Evolutionary conservation across 257 asterid genomes (phyloP), one percentile per base, ranked within the genome.

Genomic region (Scutellaria baicalensis): DNA sequence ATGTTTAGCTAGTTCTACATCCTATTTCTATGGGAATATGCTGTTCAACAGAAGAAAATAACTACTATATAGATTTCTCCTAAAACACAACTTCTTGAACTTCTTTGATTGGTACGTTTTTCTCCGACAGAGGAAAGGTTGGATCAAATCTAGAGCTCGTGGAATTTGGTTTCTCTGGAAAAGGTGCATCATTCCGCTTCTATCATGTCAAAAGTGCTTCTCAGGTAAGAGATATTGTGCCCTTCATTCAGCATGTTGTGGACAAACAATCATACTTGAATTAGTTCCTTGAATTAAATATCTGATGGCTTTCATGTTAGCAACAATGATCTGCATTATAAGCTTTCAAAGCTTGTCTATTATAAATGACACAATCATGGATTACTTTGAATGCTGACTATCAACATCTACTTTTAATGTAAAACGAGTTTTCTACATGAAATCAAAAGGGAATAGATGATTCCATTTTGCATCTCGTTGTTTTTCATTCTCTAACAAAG

Each of bases 191-290:
- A 20, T 86, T 72, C 49, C 74, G 84, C 79, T 90, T 85, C 83
- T 88, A 85, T 72, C 98, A 90, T 76, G 68, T 88, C 48, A 83
- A 78, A 79, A 76, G 81, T 84, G 89, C 89, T 78, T 79, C 91
- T 75, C 95, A 86, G 98, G 97, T 92, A 86, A 17, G 63, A 47
- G 42, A 56, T 71, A 23, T 23, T 70, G n/a, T 5, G 52, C 49
- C 70, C 16, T 61, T 59, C 50, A 45, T 48, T 52, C 36, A 21
- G 27, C n/a, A n/a, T 73, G 40, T 27, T 40, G 38, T 52, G 44
- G 16, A 6, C 4, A 8, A 54, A 35, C 69, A 50, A 43, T 35
- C 52, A 6, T 17, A 67, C 21, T 6, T 70, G 36, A 54, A 8
- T 9, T 27, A 9, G 13, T 23, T 51, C n/a, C 39, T 56, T 39